Percentiles rank a stretch among this genome's conserved stretches.
These are phyloP conservation scores for Xylaria curta DNA, from an alignment of 495 filamentous ascomycete species.

Conservation along the genomic window DNA sequence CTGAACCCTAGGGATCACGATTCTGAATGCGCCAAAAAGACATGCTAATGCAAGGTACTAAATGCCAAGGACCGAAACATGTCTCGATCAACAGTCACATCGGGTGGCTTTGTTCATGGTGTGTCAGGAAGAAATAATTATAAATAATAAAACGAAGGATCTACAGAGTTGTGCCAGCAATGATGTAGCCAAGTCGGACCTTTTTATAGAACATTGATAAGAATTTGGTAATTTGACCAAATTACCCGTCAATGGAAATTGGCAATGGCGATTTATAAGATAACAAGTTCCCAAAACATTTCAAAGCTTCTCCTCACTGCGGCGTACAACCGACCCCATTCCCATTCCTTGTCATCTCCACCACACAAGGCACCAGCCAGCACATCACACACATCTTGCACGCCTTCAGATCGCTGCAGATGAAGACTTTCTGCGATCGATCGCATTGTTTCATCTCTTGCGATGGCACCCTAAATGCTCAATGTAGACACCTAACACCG, in stretches of 20 bases:
- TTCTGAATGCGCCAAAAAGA: not conserved
- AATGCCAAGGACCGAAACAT: conserved; percentile 11
- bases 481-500: not conserved
- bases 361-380: conserved; percentile 18
- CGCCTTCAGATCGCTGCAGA: not conserved
- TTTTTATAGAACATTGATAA: no score
- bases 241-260: not conserved
- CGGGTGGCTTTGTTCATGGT: not conserved
- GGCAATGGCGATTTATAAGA: not conserved
- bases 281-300: not conserved
- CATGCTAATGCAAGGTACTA: conserved; percentile 19
- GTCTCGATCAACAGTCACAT: not conserved
- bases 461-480: conserved; percentile 3
- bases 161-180: not conserved
- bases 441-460: not conserved
- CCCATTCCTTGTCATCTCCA: conserved; percentile 21
- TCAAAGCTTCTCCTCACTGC: not conserved
- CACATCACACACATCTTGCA: not conserved
- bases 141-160: conserved; percentile 15
- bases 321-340: not conserved
- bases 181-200: not conserved
- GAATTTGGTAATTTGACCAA: not conserved
- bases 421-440: not conserved
- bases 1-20: not conserved
- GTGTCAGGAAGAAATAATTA: not conserved